Percentiles rank a stretch among this genome's conserved stretches.
Evolutionary conservation across 495 filamentous ascomycete genomes (phyloP).

Genomic region (Barbatosphaeria neglecta): DNA sequence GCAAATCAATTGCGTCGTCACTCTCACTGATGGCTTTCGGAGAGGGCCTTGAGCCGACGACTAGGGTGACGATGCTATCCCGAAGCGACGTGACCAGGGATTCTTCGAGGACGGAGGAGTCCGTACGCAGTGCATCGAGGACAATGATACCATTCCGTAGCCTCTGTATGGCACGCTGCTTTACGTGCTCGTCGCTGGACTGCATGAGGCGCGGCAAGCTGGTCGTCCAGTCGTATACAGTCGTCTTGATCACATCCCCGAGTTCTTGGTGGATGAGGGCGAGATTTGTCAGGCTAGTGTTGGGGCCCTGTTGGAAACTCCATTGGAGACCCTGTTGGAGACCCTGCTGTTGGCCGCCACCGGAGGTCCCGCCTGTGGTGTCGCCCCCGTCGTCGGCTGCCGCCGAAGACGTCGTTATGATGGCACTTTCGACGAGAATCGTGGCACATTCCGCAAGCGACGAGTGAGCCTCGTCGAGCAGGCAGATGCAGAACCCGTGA

Average conservation of each 20-base stretch:
- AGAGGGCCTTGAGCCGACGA: slow-evolving; percentile 24
- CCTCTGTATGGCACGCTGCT: slow-evolving; percentile 58
- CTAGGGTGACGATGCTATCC: slow-evolving; percentile 42
- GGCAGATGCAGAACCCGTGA: slow-evolving; percentile 52
- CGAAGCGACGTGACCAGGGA: slow-evolving; percentile 52
- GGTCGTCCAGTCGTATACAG: slow-evolving; percentile 69
- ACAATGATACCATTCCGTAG: slow-evolving; percentile 64
- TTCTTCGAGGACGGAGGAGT: slow-evolving; percentile 57
- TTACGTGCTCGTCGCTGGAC: slow-evolving; percentile 66
- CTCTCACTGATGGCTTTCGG: slow-evolving; percentile 10
- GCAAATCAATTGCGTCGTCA: slow-evolving; percentile 1
- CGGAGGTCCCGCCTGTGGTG: too few species aligned
- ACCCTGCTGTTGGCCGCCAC: too few species aligned
- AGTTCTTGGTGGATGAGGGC: slow-evolving; percentile 52
- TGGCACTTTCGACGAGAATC: slow-evolving; percentile 69
- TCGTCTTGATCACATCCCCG: slow-evolving; percentile 55
- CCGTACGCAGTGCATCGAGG: slow-evolving; percentile 50
- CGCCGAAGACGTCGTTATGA: slow-evolving; percentile 36
- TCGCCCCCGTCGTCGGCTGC: not conserved
- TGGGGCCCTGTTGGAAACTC: too few species aligned
- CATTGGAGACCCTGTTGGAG: too few species aligned
- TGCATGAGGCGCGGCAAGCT: slow-evolving; percentile 76
- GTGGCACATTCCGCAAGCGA: slow-evolving; percentile 57
- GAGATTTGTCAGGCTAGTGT: slow-evolving; percentile 45
- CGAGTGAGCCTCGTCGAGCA: slow-evolving; percentile 67